Base-by-base conservation (phyloP, 768 basidiomycete genomes). In the Lactarius hengduanensis region DNA sequence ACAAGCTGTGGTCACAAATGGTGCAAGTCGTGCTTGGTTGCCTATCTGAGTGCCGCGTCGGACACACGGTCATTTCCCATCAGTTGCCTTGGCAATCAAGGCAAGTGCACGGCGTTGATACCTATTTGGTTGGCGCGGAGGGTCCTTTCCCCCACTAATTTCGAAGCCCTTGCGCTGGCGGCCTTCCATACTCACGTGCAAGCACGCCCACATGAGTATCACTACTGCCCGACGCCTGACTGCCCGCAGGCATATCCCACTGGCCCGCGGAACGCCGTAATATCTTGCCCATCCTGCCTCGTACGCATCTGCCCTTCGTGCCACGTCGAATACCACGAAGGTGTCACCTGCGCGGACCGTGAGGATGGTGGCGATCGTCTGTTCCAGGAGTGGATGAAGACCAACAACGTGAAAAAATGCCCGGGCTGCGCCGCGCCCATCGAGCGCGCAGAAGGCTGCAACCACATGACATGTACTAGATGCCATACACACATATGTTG, bases 401-500 rank as follows among this genome's bases (percentile, higher is more conserved):
- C 74, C 43, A 83, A 89, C 69, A 85, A 87, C 69, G 89, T 91
- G 62, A 90, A 92, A 78, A 77, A 80, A 38, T 94, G 91, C 73
- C 91, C 91, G 2, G 82, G 82, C 0, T 94, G 91, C 77, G 83
- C 83, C 62, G 81, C 83, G 8, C 80, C 83, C 7, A 92, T 94
- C 69, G 89, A 93, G 75, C 85, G 87, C 47, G 78, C 77, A 34
- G 88, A 86, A 68, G 91, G 91, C 0, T 94, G 91, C 75, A 89
- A 94, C 76, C 91, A 94, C 74, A 86, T 94, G 81, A 86, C 84
- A n/a, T 94, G 91, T 75, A 80, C 80, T 0, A 81, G 82, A 38
- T 94, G 91, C 74, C 82, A 84, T 70, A 86, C 88, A 0, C 91
- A 94, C 73, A 87, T 87, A 1, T 94, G 91, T 65, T 93, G 91